A percentile compares a stretch with the other conserved stretches of the same genome.
Evolutionary conservation across 257 asterid species (phyloP).

Genomic region (Rauvolfia tetraphylla): DNA sequence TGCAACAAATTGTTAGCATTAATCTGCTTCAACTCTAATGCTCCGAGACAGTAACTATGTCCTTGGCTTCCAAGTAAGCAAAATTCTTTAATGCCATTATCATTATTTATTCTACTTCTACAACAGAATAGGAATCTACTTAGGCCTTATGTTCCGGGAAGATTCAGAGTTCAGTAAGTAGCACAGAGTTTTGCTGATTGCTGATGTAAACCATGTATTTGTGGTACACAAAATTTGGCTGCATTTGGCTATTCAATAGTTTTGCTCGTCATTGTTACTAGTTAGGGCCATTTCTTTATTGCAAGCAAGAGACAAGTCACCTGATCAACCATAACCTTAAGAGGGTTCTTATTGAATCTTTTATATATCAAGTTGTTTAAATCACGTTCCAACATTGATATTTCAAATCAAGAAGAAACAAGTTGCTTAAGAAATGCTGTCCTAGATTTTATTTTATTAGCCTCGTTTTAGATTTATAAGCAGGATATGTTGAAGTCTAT

Average conservation of each 20-base stretch:
- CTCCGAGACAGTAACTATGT: not conserved
- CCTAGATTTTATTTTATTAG: not conserved
- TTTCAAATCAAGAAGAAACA: not conserved
- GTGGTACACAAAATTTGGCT: not conserved
- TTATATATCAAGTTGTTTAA: not conserved
- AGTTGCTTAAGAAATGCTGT: not conserved
- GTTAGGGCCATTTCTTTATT: not conserved
- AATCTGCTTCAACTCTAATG: not conserved
- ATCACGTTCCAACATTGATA: not conserved
- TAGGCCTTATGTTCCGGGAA: not conserved
- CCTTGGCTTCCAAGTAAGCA: not conserved
- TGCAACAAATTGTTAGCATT: not conserved
- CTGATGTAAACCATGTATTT: not conserved
- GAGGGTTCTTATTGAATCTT: not conserved
- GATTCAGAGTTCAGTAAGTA: not conserved
- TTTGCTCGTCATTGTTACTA: not conserved
- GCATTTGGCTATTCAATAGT: not conserved
- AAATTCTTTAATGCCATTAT: not conserved
- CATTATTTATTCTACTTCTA: not conserved
- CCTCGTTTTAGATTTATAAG: not conserved
- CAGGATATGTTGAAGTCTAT: too few relatives aligned
- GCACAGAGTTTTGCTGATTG: not conserved
- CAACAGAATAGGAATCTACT: not conserved
- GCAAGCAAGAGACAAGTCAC: not conserved
- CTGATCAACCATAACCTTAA: not conserved